Base-by-base conservation (phyloP, 2,329 filamentous ascomycete genomes). In the Tolypocladium cylindrosporum region DNA sequence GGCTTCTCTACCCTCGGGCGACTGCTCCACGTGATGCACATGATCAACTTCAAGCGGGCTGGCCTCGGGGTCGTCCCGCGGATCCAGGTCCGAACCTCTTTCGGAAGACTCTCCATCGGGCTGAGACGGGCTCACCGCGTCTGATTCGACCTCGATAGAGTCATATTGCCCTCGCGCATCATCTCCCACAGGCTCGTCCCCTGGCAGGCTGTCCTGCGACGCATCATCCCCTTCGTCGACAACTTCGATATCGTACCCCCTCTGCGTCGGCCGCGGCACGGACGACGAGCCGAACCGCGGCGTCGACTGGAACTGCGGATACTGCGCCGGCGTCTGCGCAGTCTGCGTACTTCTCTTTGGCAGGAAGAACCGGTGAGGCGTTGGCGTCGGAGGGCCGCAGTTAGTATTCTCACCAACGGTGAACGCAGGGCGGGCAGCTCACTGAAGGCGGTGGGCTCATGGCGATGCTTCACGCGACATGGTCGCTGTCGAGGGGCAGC, bases 311-410 rank as follows among this genome's bases (percentile, higher is more conserved):
- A 74, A 75, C 56, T 66, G 71, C 54, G 66, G 66, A 8, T 64
- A 58, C 27, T 61, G 66, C 31, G 68, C 62, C 14, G 68, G 69
- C 27, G 68, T 68, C 59, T 72, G 69, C 34, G 70, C 70, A 7
- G 65, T 61, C 55, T 68, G 66, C n/a, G 69, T 64, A 16, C 66
- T 64, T 37, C 72, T 61, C 57, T 71, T 74, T 2, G 71, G 64
- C 8, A 72, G 66, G 57, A 75, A 65, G 58, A 77, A 76, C 7
- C 72, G 69, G 59, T 72, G 68, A 24, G 74, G 72, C 8, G 71
- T 68, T 5, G 74, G 71, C 40, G 74, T 76, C 74, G 76, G 52
- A 34, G 11, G 34, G n/a, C 19, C 37, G 39, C 31, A 16, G 42
- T 61, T 31, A 59, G 58, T 16, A 21, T 31, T 3, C 1, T 3